Base-by-base conservation (phyloP, 371 early-diverging fungal genomes). In the Coemansia sp. region DNA sequence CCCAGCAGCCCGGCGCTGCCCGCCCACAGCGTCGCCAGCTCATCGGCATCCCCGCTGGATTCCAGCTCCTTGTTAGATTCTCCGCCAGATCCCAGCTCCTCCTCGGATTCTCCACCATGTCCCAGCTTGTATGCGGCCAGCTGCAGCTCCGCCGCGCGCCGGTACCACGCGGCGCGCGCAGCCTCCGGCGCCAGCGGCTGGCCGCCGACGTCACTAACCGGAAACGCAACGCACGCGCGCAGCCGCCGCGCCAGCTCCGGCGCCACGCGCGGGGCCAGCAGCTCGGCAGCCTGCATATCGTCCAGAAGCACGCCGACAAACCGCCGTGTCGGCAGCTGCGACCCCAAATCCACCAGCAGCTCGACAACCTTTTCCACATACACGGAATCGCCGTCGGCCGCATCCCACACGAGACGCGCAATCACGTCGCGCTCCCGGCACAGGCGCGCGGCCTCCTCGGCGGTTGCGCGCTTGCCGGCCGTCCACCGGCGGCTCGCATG, bases 281-380 rank as follows among this genome's bases (percentile, higher is more conserved):
- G 77, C 9, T 84, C 81, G 4, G 89, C 75, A 36, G 95, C 66
- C 43, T 92, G 84, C 64, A 89, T 90, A 66, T 97, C 97, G 14
- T 87, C 82, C 32, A 98, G 60, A 7, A 98, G 59, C 1, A 86
- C 81, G 62, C 90, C 87, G 65, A 96, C 84, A 67, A 84, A 94
- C 52, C 97, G 87, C 36, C 98, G 88, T 1, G 98, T 96, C 2
- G 95, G 89, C 36, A 96, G 75, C 78, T 95, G 97, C 14, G 91
- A 81, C 66, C 87, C 87, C 29, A 97, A 75, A 64, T 90, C 93
- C 18, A 92, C 88, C 50, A 97, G 64, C 36, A 97, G 81, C 71
- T 96, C 95, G 32, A 95, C 59, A 58, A 87, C 85, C 12, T 92
- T 84, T 53, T 89, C 89, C 60, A 84, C 82, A 56, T 88, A 93